Evolutionary conservation across 805 yeast genomes (phyloP), one percentile per base, ranked within the genome.

Genomic region (Ogataea nakhonphanomensis): DNA sequence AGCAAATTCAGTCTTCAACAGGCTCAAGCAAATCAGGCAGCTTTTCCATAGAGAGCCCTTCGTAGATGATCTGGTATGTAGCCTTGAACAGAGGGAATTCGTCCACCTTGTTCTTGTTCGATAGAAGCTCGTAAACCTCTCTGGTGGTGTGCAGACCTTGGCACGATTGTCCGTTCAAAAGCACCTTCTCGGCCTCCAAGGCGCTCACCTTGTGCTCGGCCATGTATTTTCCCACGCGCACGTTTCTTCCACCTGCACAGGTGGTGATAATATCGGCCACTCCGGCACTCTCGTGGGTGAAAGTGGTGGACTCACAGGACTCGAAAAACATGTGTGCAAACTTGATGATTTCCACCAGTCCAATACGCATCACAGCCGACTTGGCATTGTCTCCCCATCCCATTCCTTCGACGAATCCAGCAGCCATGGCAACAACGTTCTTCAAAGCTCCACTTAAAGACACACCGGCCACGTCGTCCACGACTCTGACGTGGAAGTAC

Each of bases 341-440:
- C 61, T 77, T 76, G 63, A 90, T 84, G 59, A 85, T 87, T 70
- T 93, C 99, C 57, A 83, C 76, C 50, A 93, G 69, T 34, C 99
- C 99, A 52, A 91, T 84, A 70, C 99, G 79, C 90, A 91, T 95
- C 56, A 93, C 81, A 31, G 98, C 99, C 41, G 98, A 84, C 67
- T 91, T 89, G 50, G 99, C 98, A 64, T 93, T 93, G 67, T 89
- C 96, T 65, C 99, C 99, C 99, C 99, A 93, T 49, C 95, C 96
- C 49, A 86, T 75, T 55, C 99, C 99, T 66, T 88, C 95, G 48
- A 91, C 98, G 61, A 93, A 86, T 41, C 99, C 99, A 46, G 95
- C 96, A 49, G 96, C 95, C 59, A 89, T 71, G 26, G 99, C 99
- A 48, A 91, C 91, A 38, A 93, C 86, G 67, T 93, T 93, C 71